Conservation (phyloP, 83 land plant species). For the Diphasiastrum complanatum region DNA sequence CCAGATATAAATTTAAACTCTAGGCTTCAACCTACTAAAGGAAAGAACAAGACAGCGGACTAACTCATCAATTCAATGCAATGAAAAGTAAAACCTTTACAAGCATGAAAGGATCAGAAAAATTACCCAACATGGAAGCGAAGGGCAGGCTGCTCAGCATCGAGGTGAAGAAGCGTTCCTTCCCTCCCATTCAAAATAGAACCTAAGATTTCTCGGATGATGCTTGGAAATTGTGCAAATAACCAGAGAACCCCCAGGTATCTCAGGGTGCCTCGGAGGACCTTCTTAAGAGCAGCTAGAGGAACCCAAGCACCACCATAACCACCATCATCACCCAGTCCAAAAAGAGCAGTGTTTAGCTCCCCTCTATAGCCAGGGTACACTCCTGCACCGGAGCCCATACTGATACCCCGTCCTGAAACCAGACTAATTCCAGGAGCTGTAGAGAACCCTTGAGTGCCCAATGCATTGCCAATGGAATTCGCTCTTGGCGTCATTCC, state of each 20-base stretch:
- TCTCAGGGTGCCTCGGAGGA: constrained; percentile 81
- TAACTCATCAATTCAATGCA: not conserved
- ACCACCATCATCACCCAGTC: constrained; percentile 99
- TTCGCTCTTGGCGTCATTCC: constrained; percentile 26
- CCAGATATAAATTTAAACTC: no score
- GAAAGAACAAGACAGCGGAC: not conserved
- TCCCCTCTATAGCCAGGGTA: constrained; percentile 77
- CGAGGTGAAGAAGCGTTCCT: constrained; percentile 85
- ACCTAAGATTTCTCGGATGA: constrained; percentile 72
- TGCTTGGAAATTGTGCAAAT: constrained; percentile 92
- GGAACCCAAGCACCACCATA: constrained; percentile 99
- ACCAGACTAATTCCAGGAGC: constrained; percentile 39
- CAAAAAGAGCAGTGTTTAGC: constrained; percentile 81
- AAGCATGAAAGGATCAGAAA: constrained; percentile 1
- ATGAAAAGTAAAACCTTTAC: not conserved
- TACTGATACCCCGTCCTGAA: constrained; percentile 42
- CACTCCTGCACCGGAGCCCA: constrained; percentile 42
- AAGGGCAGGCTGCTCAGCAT: constrained; percentile 95
- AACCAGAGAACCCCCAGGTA: constrained; percentile 97
- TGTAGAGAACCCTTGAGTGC: constrained; percentile 32
- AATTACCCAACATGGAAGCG: constrained; percentile 93
- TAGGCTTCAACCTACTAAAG: no score
- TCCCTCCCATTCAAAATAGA: constrained; percentile 78
- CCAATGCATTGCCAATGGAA: constrained; percentile 17
- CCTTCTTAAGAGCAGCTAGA: constrained; percentile 90